These are phyloP conservation scores for Pseudocercospora cruenta DNA, from an alignment of 2,329 filamentous ascomycete genomes.

Conservation along the genomic window DNA sequence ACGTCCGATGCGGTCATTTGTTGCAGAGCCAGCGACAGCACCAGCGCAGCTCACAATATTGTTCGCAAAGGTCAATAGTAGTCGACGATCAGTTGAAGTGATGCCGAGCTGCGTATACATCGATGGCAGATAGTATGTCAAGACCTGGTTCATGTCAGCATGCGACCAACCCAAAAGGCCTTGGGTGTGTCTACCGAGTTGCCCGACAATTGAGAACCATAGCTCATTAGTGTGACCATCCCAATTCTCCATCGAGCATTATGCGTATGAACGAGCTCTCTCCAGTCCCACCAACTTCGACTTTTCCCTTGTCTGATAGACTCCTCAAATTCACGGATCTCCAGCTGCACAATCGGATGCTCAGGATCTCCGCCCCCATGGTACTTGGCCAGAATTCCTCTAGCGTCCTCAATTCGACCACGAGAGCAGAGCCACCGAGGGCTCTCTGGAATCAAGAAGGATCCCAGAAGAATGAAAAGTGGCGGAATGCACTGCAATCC, in stretches of 20 bases:
- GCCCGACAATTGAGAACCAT: constrained; percentile 14
- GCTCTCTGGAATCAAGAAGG: constrained; percentile 20
- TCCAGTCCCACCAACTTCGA: constrained; percentile 20
- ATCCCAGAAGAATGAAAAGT: constrained; percentile 17
- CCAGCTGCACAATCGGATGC: constrained; percentile 16
- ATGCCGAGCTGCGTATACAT: constrained; percentile 19
- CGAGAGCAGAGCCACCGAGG: constrained; percentile 22
- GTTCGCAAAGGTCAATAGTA: constrained; percentile 16
- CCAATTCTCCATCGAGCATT: constrained; percentile 15
- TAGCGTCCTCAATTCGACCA: constrained; percentile 23
- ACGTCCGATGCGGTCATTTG: constrained; percentile 15
- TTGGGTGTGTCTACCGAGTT: constrained; percentile 9
- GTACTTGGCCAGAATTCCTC: constrained; percentile 19
- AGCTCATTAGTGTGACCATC: constrained; percentile 16
- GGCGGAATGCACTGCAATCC: constrained; percentile 28
- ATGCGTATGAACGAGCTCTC: constrained; percentile 14
- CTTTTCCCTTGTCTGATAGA: constrained; percentile 16
- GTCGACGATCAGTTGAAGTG: constrained; percentile 11
- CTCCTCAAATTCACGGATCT: constrained; percentile 22
- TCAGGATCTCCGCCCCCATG: constrained; percentile 21
- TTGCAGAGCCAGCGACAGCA: constrained; percentile 15
- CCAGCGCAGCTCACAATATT: constrained; percentile 20
- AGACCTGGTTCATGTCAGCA: neutral
- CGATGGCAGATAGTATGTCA: constrained; percentile 15
- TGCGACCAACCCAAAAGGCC: neutral